Base-by-base conservation (phyloP, 768 basidiomycete species). In the Rhizopogon vesiculosus region DNA sequence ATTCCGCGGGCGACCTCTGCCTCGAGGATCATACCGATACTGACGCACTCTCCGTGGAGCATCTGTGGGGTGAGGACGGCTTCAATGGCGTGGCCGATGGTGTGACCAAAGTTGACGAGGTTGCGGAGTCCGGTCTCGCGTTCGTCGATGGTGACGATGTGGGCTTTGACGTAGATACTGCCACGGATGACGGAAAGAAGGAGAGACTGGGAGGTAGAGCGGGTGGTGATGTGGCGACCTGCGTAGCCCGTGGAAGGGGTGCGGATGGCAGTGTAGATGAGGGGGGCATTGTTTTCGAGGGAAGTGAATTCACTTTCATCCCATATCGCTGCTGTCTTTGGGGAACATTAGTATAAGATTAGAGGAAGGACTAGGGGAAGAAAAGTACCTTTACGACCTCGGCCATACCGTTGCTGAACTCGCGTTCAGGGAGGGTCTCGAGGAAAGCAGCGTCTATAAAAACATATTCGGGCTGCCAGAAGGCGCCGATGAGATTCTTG, bases 401-500 rank as follows among this genome's bases (percentile, higher is more conserved):
- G 0, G 97, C 96, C 89, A 99, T 96, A 39, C 97, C 96, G 65
- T 98, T 98, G n/a, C 92, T 90, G 59, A 98, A 93, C 69, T 98
- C 97, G 53, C 96, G 80, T 33, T 84, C 72, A 0, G 95, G 95
- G 2, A 99, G 84, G 1, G 92, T 94, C 65, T 94, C 92, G 55
- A 99, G 82, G 78, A 97, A 96, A 1, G 95, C 89, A 25, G 91
- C 89, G 68, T 99, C 97, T 61, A 98, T 96, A 74, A 99, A 99
- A 67, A 98, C 88, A 76, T 88, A 98, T 63, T 90, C 84, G 0
- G 97, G 97, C 72, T 98, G 96, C 92, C 93, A 94, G 78, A 98
- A 99, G 5, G 96, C 90, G 56, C 97, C 97, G 61, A 99, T 93
- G 61, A 98, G 82, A 72, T 99, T 99, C 76, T 99, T 99, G 54